Percentiles rank a stretch among this genome's conserved stretches.
Conservation (phyloP, 2,329 filamentous ascomycete genomes). For the Metarhizium rileyi region DNA sequence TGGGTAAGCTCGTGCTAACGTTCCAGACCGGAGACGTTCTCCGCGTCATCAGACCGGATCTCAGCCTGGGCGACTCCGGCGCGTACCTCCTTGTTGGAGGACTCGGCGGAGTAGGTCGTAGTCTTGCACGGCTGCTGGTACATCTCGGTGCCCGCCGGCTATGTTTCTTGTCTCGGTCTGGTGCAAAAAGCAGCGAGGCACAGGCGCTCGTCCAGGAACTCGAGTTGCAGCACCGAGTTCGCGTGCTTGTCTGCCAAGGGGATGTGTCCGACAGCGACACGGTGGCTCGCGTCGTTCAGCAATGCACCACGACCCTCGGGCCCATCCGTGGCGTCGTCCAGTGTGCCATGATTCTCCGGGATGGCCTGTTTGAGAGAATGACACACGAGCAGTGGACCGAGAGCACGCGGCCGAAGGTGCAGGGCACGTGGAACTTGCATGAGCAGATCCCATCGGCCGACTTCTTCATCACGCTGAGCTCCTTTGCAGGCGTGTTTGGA, state of each 20-base stretch:
- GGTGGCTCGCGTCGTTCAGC: not conserved
- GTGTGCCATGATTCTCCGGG: slow-evolving; percentile 9
- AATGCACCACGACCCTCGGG: slow-evolving; percentile 8
- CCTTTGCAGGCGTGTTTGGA: slow-evolving; percentile 31
- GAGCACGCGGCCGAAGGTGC: slow-evolving; percentile 24
- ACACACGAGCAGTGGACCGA: slow-evolving; percentile 22
- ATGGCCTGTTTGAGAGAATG: slow-evolving; percentile 24
- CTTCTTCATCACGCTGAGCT: slow-evolving; percentile 35
- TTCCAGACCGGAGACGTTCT: not conserved
- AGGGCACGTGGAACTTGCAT: slow-evolving; percentile 31
- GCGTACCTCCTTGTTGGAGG: slow-evolving; percentile 1
- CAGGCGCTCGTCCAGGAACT: not conserved
- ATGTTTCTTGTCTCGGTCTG: not conserved
- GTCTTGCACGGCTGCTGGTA: not conserved
- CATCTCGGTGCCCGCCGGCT: not conserved
- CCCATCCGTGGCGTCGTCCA: slow-evolving; percentile 16
- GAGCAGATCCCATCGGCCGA: slow-evolving; percentile 17
- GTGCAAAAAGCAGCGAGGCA: not conserved
- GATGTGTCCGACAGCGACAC: not conserved
- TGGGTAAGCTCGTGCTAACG: slow-evolving; percentile 28
- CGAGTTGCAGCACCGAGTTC: not conserved
- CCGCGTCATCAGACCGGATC: not conserved
- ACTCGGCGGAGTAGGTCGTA: not conserved
- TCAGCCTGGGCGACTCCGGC: not conserved
- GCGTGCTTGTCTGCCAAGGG: not conserved